Conservation (phyloP, 1,139 yeast species). For the Yamadazyma mexicana region DNA sequence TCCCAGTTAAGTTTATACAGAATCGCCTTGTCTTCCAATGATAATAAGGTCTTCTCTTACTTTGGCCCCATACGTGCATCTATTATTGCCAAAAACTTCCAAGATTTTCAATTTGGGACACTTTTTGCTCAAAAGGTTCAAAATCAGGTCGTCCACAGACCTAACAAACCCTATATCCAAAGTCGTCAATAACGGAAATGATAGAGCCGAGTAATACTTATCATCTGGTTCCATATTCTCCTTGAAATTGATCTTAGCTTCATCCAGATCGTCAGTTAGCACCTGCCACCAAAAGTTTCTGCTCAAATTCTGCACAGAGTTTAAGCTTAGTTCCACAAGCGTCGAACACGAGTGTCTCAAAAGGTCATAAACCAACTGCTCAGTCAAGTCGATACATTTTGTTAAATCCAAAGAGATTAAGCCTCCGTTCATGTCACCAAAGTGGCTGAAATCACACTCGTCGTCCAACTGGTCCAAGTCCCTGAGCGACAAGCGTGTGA, state of each 20-base stretch:
- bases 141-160: conserved; percentile 62
- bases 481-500: conserved; percentile 54
- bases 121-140: conserved; percentile 51
- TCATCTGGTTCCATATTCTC: conserved; percentile 17
- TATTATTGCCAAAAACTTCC: conserved; percentile 79
- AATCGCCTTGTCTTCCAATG: conserved; percentile 54
- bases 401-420: conserved; percentile 60
- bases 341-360: conserved; percentile 66
- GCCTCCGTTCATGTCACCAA: conserved; percentile 49
- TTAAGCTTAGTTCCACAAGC: conserved; percentile 65
- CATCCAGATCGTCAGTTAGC: conserved; percentile 33
- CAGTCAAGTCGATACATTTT: conserved; percentile 66
- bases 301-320: conserved; percentile 65
- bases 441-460: conserved; percentile 54
- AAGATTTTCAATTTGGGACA: conserved; percentile 63
- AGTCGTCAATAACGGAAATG: conserved; percentile 56
- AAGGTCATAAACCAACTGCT: conserved; percentile 59
- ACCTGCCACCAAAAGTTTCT: conserved; percentile 45
- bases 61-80: conserved; percentile 58
- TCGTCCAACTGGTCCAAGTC: conserved; percentile 63
- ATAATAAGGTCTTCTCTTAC: conserved; percentile 57
- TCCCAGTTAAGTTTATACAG: conserved; percentile 16
- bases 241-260: conserved; percentile 28
- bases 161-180: conserved; percentile 78
- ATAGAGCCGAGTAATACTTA: conserved; percentile 20